Evolutionary conservation across 164 flowering plant genomes (phyloP), one percentile per base, ranked within the genome.

Genomic region (Umbilicus rupestris): DNA sequence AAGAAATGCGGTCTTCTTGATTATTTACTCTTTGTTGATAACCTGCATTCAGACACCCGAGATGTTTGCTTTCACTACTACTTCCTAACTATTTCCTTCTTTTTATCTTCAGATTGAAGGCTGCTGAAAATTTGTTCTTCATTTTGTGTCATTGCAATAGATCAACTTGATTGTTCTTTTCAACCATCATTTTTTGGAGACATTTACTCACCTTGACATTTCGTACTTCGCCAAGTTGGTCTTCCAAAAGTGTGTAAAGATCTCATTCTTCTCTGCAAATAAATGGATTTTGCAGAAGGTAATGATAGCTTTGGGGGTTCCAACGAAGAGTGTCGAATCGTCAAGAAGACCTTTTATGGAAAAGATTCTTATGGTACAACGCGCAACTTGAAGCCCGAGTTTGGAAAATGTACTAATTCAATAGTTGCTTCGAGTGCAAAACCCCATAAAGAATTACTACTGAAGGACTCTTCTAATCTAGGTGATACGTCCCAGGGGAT

Each of bases 231-330:
- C 44, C 10, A 12, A 41, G 7, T 10, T 41, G 44, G 44, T 41
- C 16, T 26, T 26, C 29, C 60, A 55, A 55, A 28, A 55, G 29
- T 14, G 28, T 55, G 60, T 55, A 28, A 11, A 55, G 33, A 55
- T 55, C 33, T 26, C 60, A 55, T 28, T 26, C 28, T 55, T 22
- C n/a, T 28, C 8, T 12, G 10, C 28, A 50, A 47, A 22, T 55
- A 55, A 26, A 55, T 55, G 60, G 60, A 55, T 28, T 28, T 55
- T 7, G 3, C 12, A 28, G 15, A 14, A 11, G 60, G 80, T 82
- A 85, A 87, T 69, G 92, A 88, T 77, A 81, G 77, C n/a, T 85
- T 86, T 77, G 95, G 85, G 57, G 93, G 90, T 20, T 84, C 96
- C 69, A 72, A 65, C 45, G 71, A 73, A 33, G 97, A 89, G 71